These are phyloP conservation scores for Lablab purpureus DNA, from an alignment of 306 rosid genomes.

Conservation along the genomic window DNA sequence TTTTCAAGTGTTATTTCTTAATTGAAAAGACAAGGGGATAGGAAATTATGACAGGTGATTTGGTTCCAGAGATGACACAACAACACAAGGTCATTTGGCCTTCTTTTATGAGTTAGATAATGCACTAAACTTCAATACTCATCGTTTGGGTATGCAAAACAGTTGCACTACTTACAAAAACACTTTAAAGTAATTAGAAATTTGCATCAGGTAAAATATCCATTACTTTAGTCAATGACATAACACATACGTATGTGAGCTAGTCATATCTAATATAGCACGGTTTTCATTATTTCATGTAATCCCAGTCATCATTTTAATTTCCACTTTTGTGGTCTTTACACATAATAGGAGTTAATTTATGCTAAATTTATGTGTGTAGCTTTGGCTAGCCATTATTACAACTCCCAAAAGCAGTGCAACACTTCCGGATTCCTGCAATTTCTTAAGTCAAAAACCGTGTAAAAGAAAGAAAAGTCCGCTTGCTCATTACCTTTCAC, in stretches of 20 bases:
- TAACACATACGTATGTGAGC: constrained; percentile 30
- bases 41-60: not conserved
- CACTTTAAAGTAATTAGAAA: not conserved
- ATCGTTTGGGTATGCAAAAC: not conserved
- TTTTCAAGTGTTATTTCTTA: not conserved
- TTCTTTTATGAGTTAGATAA: constrained; percentile 18
- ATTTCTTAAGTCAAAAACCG: constrained; percentile 53
- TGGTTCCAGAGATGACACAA: constrained; percentile 3
- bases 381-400: constrained; percentile 76
- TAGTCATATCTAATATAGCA: constrained; percentile 37
- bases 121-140: constrained; percentile 7
- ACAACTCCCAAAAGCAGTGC: constrained; percentile 79
- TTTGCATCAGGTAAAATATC: constrained; percentile 8
- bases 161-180: not conserved
- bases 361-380: constrained; percentile 54
- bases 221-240: constrained; percentile 8
- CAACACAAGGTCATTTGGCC: not conserved
- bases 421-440: constrained; percentile 67
- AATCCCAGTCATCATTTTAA: constrained; percentile 58
- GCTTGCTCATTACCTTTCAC: constrained; percentile 71
- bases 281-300: constrained; percentile 58
- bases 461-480: constrained; percentile 44
- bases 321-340: constrained; percentile 62
- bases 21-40: not conserved
- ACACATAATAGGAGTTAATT: constrained; percentile 61